These are phyloP conservation scores for Eustoma russellianum DNA, from an alignment of 257 asterid species.

Conservation along the genomic window DNA sequence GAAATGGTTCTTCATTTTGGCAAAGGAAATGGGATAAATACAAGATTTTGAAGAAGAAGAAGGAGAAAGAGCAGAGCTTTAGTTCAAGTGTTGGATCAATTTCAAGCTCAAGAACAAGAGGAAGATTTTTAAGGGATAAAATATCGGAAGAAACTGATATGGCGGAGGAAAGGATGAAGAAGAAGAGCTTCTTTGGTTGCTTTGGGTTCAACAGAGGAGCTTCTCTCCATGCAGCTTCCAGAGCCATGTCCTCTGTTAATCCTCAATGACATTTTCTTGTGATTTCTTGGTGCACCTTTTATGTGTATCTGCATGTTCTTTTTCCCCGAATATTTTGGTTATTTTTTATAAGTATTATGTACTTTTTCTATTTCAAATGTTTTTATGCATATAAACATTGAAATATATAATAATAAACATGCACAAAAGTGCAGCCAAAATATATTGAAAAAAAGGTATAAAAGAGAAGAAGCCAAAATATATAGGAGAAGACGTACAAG, in stretches of 20 bases:
- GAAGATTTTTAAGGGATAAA: slow-evolving; percentile 51
- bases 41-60: slow-evolving; percentile 26
- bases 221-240: slow-evolving; percentile 28
- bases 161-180: slow-evolving; percentile 65
- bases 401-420: too few relatives aligned
- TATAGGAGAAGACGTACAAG: too few relatives aligned
- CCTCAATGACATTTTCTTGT: too few relatives aligned
- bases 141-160: slow-evolving; percentile 74
- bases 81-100: slow-evolving; percentile 56
- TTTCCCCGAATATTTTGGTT: too few relatives aligned
- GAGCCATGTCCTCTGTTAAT: slow-evolving; percentile 7
- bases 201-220: slow-evolving; percentile 52
- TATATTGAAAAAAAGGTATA: too few relatives aligned
- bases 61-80: slow-evolving; percentile 52
- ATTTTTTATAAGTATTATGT: too few relatives aligned
- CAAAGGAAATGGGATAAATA: slow-evolving; percentile 63
- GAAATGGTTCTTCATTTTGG: slow-evolving; percentile 27
- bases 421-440: too few relatives aligned
- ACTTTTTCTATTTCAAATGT: too few relatives aligned
- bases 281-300: too few relatives aligned
- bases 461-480: too few relatives aligned
- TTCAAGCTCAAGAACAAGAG: slow-evolving; percentile 33
- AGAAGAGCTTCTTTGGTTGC: slow-evolving; percentile 74
- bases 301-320: too few relatives aligned
- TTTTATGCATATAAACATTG: too few relatives aligned